Conservation (phyloP, 2,329 filamentous ascomycete genomes). For the Harringtonia aguacate region DNA sequence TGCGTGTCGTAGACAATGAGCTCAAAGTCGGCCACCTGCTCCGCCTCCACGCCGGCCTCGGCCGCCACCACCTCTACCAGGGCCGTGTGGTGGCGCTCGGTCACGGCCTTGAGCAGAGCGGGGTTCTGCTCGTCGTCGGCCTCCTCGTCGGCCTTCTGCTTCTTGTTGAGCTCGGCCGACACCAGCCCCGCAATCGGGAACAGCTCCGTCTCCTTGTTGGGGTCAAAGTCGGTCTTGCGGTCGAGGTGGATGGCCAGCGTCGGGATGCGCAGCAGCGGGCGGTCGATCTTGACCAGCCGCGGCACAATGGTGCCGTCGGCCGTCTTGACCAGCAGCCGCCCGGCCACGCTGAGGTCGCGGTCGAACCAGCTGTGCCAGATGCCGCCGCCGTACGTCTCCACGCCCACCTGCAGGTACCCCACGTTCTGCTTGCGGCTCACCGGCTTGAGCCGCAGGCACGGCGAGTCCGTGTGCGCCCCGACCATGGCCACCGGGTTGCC, state of each 20-base stretch:
- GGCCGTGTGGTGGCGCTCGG: slow-evolving; percentile 79
- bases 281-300: slow-evolving; percentile 81
- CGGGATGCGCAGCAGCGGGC: slow-evolving; percentile 83
- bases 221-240: slow-evolving; percentile 73
- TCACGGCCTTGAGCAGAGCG: slow-evolving; percentile 64
- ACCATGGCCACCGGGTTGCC: slow-evolving; percentile 90
- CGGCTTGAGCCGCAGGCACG: slow-evolving; percentile 84
- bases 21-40: slow-evolving; percentile 84
- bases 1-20: slow-evolving; percentile 96
- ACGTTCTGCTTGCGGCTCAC: slow-evolving; percentile 79
- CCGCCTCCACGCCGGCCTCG: slow-evolving; percentile 59
- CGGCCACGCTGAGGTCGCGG: slow-evolving; percentile 82
- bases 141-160: slow-evolving; percentile 22
- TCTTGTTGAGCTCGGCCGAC: slow-evolving; percentile 72
- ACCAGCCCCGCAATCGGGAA: slow-evolving; percentile 88
- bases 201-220: slow-evolving; percentile 94
- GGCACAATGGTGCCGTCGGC: slow-evolving; percentile 65
- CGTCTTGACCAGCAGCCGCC: slow-evolving; percentile 65
- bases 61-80: slow-evolving; percentile 76
- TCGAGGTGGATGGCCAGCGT: slow-evolving; percentile 92
- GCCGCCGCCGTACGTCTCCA: slow-evolving; percentile 93
- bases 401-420: slow-evolving; percentile 87
- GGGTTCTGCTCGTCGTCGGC: slow-evolving; percentile 43
- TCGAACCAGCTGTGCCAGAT: slow-evolving; percentile 99
- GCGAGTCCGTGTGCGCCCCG: slow-evolving; percentile 92